Evolutionary conservation across 2,329 filamentous ascomycete genomes (phyloP).

Genomic region (Alternaria hordeiaustralica): DNA sequence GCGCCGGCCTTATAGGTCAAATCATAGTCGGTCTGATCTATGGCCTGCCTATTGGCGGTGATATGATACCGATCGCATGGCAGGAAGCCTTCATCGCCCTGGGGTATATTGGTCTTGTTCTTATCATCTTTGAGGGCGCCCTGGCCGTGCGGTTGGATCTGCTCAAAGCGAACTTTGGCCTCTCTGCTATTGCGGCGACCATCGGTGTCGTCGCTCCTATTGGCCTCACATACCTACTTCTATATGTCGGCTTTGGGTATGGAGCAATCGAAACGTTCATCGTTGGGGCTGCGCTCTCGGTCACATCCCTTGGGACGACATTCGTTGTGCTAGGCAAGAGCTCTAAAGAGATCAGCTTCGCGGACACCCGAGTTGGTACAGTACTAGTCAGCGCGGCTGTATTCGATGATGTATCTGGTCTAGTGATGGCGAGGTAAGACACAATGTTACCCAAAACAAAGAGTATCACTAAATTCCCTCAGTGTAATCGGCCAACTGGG

Average conservation of each 20-base stretch:
- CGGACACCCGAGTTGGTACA: slow-evolving; percentile 53
- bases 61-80: slow-evolving; percentile 40
- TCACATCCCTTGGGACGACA: slow-evolving; percentile 38
- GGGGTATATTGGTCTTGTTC: slow-evolving; percentile 55
- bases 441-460: not conserved
- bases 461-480: slow-evolving; percentile 53
- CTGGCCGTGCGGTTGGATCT: slow-evolving; percentile 56
- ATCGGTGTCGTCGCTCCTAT: not conserved
- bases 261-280: slow-evolving; percentile 36
- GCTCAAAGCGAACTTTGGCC: slow-evolving; percentile 53
- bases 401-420: not conserved
- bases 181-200: slow-evolving; percentile 18
- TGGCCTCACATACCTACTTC: slow-evolving; percentile 44
- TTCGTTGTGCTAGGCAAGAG: slow-evolving; percentile 44
- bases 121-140: slow-evolving; percentile 60
- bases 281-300: slow-evolving; percentile 34
- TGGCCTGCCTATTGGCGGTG: slow-evolving; percentile 3
- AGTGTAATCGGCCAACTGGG: slow-evolving; percentile 36
- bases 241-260: slow-evolving; percentile 55
- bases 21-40: slow-evolving; percentile 12
- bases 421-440: not conserved
- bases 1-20: slow-evolving; percentile 8
- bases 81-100: not conserved
- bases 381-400: slow-evolving; percentile 23
- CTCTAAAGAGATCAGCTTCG: slow-evolving; percentile 48